phyloP scores from a whole-genome alignment of 352 stramenopile species.

The Globisporangium solare region DNA sequence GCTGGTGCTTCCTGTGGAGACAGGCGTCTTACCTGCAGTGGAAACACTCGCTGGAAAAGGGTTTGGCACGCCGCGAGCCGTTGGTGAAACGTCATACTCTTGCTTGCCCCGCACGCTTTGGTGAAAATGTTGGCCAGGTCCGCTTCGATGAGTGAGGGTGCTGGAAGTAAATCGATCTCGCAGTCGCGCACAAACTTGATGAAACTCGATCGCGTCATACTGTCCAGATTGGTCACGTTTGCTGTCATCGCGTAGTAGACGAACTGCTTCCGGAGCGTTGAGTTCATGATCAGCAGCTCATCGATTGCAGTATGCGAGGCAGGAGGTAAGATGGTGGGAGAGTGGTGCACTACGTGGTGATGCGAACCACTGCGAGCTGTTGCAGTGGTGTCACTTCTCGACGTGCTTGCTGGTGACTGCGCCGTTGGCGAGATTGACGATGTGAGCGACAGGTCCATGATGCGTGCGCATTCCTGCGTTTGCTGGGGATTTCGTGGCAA shows the following conservation, averaged over 20 bases:
- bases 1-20: neutral
- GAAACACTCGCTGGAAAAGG: conserved; percentile 32
- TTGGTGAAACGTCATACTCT: conserved; percentile 45
- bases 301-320: neutral
- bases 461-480: conserved; percentile 28
- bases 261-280: conserved; percentile 58
- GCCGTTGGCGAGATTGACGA: conserved; percentile 7
- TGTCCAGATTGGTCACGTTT: conserved; percentile 60
- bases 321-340: neutral
- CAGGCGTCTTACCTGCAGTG: conserved; percentile 16
- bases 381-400: neutral
- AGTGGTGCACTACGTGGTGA: neutral
- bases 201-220: conserved; percentile 57
- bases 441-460: conserved; percentile 37
- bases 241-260: conserved; percentile 59
- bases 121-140: conserved; percentile 57
- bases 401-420: neutral
- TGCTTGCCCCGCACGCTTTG: conserved; percentile 21
- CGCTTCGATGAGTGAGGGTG: conserved; percentile 35
- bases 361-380: neutral
- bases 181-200: conserved; percentile 64
- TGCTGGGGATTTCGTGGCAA: conserved; percentile 13
- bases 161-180: conserved; percentile 29
- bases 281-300: conserved; percentile 37
- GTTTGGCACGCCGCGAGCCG: conserved; percentile 46